Percentiles rank a stretch among this genome's conserved stretches.
These are phyloP conservation scores for Aphanomyces stellatus DNA, from an alignment of 352 stramenopile genomes.

Conservation along the genomic window DNA sequence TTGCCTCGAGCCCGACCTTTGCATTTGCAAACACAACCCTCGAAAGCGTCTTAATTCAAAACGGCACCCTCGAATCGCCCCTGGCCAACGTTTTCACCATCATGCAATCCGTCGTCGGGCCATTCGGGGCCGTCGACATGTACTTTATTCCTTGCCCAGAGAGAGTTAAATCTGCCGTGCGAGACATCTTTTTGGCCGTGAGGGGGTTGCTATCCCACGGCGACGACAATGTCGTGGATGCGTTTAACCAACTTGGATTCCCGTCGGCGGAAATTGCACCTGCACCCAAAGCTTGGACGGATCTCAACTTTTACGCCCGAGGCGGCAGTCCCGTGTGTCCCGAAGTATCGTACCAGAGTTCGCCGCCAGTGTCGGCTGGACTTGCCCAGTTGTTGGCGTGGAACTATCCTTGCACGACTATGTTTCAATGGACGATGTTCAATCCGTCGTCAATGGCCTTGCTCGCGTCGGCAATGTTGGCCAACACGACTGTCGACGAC, in stretches of 20 bases:
- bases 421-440: too few relatives aligned
- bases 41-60: neutral
- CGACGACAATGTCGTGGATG: neutral
- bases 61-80: neutral
- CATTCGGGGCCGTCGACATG: conserved; percentile 7
- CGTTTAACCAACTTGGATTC: too few relatives aligned
- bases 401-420: too few relatives aligned
- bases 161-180: neutral
- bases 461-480: too few relatives aligned
- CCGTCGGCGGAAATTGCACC: neutral
- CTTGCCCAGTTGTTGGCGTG: too few relatives aligned
- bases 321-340: neutral
- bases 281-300: neutral
- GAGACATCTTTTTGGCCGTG: neutral
- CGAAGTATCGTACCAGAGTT: too few relatives aligned
- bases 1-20: neutral
- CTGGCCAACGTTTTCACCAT: neutral
- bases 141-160: neutral
- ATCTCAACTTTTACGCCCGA: too few relatives aligned
- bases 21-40: neutral
- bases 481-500: too few relatives aligned
- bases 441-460: too few relatives aligned
- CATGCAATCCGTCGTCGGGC: neutral
- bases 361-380: too few relatives aligned
- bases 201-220: neutral